These are phyloP conservation scores for Sarcomyxa edulis DNA, from an alignment of 768 basidiomycete genomes.

Conservation along the genomic window DNA sequence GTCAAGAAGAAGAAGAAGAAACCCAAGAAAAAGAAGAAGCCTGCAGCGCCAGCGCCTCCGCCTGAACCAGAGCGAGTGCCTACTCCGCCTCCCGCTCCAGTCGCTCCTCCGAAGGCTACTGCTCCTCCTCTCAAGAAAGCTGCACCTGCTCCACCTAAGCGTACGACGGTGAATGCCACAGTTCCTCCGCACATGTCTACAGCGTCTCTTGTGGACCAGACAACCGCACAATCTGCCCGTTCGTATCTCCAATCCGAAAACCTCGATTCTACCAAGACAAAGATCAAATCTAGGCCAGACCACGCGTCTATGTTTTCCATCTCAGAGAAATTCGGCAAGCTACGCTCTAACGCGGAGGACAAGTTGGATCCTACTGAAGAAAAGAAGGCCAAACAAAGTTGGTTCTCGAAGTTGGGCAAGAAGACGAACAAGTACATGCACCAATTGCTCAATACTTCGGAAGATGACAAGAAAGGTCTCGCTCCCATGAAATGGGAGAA, in stretches of 20 bases:
- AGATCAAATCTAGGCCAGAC: slow-evolving; percentile 67
- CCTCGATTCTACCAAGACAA: slow-evolving; percentile 45
- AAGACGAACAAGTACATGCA: slow-evolving; percentile 58
- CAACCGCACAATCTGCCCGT: slow-evolving; percentile 61
- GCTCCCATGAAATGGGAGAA: slow-evolving; percentile 74
- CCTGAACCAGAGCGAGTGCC: slow-evolving; percentile 14
- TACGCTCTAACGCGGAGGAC: slow-evolving; percentile 30
- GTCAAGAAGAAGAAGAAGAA: slow-evolving; percentile 69
- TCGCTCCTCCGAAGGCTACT: slow-evolving; percentile 12
- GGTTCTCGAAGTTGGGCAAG: slow-evolving; percentile 55
- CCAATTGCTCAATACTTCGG: slow-evolving; percentile 52
- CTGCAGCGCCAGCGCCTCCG: slow-evolving; percentile 16
- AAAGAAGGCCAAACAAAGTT: slow-evolving; percentile 41
- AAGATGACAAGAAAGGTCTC: slow-evolving; percentile 49
- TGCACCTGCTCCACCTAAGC: slow-evolving; percentile 11
- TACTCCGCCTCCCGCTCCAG: slow-evolving; percentile 12
- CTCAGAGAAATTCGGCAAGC: slow-evolving; percentile 42
- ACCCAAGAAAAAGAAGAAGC: slow-evolving; percentile 65
- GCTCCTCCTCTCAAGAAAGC: slow-evolving; percentile 16
- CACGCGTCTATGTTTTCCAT: slow-evolving; percentile 46
- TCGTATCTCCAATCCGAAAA: slow-evolving; percentile 60
- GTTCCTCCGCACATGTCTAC: slow-evolving; percentile 21
- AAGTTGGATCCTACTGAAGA: slow-evolving; percentile 34
- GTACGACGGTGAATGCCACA: slow-evolving; percentile 14
- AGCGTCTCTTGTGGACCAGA: slow-evolving; percentile 34